phyloP scores from a whole-genome alignment of 1,139 yeast genomes.

The Yarrowia galli region DNA sequence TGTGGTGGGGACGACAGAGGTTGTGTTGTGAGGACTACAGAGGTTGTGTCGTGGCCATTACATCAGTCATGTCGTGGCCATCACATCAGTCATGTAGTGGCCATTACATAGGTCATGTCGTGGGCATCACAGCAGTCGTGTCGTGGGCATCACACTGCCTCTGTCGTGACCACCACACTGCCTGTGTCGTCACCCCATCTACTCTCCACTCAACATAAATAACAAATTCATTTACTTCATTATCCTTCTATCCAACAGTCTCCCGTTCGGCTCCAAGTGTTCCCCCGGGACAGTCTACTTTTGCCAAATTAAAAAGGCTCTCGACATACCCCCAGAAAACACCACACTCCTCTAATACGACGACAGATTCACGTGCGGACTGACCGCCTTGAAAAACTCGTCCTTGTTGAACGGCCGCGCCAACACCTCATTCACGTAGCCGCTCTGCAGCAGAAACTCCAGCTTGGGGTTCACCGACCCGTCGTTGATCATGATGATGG shows the following conservation, averaged over 20 bases:
- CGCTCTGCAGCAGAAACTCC: conserved; percentile 39
- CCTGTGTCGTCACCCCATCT: neutral
- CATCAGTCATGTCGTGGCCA: neutral
- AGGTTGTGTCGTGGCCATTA: neutral
- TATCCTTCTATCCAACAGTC: conserved; percentile 24
- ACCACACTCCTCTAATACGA: neutral
- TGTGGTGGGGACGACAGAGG: neutral
- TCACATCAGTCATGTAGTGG: neutral
- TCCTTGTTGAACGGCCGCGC: conserved; percentile 93
- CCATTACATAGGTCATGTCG: neutral
- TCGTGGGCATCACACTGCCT: no score
- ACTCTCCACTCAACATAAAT: neutral
- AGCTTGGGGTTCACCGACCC: conserved; percentile 39
- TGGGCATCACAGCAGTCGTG: neutral
- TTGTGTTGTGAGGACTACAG: no score
- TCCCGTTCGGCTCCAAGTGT: conserved; percentile 3
- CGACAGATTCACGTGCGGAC: conserved; percentile 50
- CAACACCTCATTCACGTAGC: conserved; percentile 87
- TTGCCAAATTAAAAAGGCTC: neutral
- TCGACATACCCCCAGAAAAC: neutral
- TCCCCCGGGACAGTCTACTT: neutral
- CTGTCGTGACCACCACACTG: neutral
- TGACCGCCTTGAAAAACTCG: conserved; percentile 63
- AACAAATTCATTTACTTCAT: conserved; percentile 28
- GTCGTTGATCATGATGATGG: conserved; percentile 94